phyloP scores from a whole-genome alignment of 2,329 filamentous ascomycete genomes.

The Leptographium flavum region DNA sequence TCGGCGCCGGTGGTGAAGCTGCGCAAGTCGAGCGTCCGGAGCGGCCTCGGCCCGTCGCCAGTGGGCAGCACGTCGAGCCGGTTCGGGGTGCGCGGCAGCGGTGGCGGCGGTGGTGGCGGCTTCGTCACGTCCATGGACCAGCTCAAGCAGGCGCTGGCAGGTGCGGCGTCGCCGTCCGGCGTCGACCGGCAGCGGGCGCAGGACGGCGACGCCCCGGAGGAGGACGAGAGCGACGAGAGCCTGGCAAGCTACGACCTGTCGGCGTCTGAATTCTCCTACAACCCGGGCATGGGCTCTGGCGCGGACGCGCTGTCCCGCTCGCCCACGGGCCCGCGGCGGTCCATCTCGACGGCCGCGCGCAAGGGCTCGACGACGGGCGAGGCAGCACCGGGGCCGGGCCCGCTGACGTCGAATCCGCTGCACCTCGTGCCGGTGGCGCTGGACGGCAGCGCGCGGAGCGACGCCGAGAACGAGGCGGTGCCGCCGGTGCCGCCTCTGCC shows the following conservation, averaged over 20 bases:
- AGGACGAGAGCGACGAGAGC: slow-evolving; percentile 47
- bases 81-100: slow-evolving; percentile 11
- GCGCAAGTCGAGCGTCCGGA: slow-evolving; percentile 40
- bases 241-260: slow-evolving; percentile 57
- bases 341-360: slow-evolving; percentile 4
- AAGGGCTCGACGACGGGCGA: background rate
- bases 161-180: slow-evolving; percentile 20
- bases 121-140: slow-evolving; percentile 48
- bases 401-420: slow-evolving; percentile 24
- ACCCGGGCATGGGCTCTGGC: slow-evolving; percentile 17
- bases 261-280: slow-evolving; percentile 52
- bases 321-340: slow-evolving; percentile 9
- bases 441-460: slow-evolving; percentile 13
- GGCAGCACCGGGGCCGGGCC: background rate
- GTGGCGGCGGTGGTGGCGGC: no score
- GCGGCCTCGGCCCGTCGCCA: slow-evolving; percentile 30
- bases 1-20: slow-evolving; percentile 22
- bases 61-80: slow-evolving; percentile 18
- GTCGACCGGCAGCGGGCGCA: slow-evolving; percentile 20
- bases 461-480: slow-evolving; percentile 24
- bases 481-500: slow-evolving; percentile 44
- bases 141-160: slow-evolving; percentile 45
- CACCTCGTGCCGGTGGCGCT: background rate
- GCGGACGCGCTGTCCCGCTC: slow-evolving; percentile 9
- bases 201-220: slow-evolving; percentile 28